Conservation (phyloP, 257 asterid species). For the Solanum clarkiae region DNA sequence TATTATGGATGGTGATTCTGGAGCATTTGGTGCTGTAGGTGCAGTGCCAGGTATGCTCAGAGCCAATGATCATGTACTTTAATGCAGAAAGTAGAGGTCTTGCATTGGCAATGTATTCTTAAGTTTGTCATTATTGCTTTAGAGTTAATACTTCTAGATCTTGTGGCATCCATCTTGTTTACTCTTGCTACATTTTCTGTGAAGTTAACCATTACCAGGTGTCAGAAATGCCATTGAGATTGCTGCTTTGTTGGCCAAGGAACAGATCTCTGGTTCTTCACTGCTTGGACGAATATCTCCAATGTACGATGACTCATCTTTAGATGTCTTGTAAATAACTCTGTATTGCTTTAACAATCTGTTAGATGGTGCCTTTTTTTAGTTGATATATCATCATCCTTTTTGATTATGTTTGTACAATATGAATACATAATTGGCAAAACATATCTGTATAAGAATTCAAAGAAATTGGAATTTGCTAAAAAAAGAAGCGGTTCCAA, state of each 20-base stretch:
- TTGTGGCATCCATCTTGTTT: conserved; percentile 20
- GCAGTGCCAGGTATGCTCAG: conserved; percentile 70
- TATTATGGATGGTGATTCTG: conserved; percentile 83
- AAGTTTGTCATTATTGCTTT: not conserved
- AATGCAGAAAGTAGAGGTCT: not conserved
- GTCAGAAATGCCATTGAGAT: conserved; percentile 81
- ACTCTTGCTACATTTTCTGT: conserved; percentile 30
- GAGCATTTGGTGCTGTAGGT: conserved; percentile 94
- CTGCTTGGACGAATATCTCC: conserved; percentile 88
- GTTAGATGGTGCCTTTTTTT: not conserved
- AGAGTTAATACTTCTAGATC: not conserved
- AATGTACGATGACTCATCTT: conserved; percentile 44
- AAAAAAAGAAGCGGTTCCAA: not conserved
- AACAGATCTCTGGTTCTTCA: conserved; percentile 64
- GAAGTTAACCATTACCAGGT: conserved; percentile 78
- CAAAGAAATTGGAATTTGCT: not conserved
- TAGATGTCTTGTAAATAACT: conserved; percentile 1
- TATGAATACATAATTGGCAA: not conserved
- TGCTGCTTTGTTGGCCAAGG: conserved; percentile 80
- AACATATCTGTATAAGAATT: not conserved
- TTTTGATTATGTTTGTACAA: not conserved
- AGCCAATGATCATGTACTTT: not conserved
- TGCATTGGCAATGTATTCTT: not conserved
- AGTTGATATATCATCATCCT: not conserved
- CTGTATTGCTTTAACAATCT: not conserved